Evolutionary conservation across 768 basidiomycete genomes (phyloP).

Genomic region (Rubroboletus pulcherrimus): DNA sequence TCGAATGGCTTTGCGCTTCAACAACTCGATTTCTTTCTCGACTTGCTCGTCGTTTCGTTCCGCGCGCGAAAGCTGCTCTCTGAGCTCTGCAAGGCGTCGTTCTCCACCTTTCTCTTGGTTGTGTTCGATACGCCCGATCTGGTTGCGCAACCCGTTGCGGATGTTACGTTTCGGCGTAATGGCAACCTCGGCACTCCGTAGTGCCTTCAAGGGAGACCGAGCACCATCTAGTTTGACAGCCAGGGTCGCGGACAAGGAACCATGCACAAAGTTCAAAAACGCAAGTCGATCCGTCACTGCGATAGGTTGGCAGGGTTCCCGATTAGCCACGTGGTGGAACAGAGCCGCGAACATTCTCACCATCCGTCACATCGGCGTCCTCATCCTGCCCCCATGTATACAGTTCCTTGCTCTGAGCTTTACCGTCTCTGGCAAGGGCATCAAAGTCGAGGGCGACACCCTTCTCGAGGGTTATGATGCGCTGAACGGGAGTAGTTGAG

Average conservation of each 20-base stretch:
- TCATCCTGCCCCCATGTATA: conserved; percentile 82
- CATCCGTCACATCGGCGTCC: conserved; percentile 70
- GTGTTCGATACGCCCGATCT: conserved; percentile 65
- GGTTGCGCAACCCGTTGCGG: conserved; percentile 52
- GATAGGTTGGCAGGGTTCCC: neutral
- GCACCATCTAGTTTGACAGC: conserved; percentile 61
- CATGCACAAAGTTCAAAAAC: conserved; percentile 75
- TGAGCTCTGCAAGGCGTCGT: conserved; percentile 65
- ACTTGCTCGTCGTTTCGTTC: conserved; percentile 57
- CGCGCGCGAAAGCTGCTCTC: conserved; percentile 61
- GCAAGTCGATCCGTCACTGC: conserved; percentile 78
- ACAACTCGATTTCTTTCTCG: conserved; percentile 68
- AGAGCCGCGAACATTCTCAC: conserved; percentile 33
- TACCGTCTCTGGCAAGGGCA: conserved; percentile 57
- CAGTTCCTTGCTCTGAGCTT: conserved; percentile 77
- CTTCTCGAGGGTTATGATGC: conserved; percentile 75
- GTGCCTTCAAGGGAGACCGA: conserved; percentile 62
- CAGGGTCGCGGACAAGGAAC: conserved; percentile 59
- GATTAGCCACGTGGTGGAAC: neutral
- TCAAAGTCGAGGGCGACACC: conserved; percentile 76
- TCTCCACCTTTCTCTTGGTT: conserved; percentile 63
- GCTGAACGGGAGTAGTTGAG: conserved; percentile 64
- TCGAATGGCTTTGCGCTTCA: conserved; percentile 71
- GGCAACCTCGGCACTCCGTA: conserved; percentile 66
- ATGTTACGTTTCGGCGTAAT: conserved; percentile 60